Conservation (phyloP, 1,284 basidiomycete genomes). For the Moesziomyces parantarcticus region DNA sequence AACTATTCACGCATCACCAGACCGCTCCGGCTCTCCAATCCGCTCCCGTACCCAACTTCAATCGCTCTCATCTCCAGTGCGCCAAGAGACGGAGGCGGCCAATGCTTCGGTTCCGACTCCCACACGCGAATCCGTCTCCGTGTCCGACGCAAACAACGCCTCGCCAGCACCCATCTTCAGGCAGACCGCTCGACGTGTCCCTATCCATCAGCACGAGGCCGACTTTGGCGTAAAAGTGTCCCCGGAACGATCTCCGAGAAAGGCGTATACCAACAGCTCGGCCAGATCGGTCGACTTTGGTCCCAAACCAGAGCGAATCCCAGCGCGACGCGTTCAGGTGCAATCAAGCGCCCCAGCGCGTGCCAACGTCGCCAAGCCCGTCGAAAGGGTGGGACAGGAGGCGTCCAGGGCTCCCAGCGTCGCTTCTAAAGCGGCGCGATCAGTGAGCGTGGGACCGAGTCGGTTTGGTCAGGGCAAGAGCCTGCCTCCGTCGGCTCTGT, state of each 20-base stretch:
- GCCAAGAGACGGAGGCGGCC: not conserved
- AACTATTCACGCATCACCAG: not conserved
- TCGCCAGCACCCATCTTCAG: conserved; percentile 41
- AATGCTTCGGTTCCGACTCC: conserved; percentile 12
- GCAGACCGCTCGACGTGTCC: conserved; percentile 44
- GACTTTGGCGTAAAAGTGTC: conserved; percentile 49
- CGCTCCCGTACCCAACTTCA: not conserved
- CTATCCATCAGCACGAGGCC: conserved; percentile 45
- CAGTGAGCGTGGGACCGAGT: conserved; percentile 14
- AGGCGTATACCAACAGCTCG: conserved; percentile 33
- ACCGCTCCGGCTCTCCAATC: not conserved
- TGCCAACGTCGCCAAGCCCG: conserved; percentile 5
- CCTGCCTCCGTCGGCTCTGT: conserved; percentile 21
- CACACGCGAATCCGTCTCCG: not conserved
- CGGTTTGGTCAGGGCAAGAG: conserved; percentile 17
- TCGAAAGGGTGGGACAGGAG: not conserved
- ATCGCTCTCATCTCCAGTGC: conserved; percentile 3
- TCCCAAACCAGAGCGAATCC: conserved; percentile 27
- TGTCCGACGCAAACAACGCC: conserved; percentile 8
- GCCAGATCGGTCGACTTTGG: conserved; percentile 26
- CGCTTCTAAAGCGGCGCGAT: conserved; percentile 27
- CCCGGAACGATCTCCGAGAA: conserved; percentile 36
- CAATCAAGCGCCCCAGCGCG: conserved; percentile 12
- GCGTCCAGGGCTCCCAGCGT: conserved; percentile 21
- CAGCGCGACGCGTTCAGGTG: conserved; percentile 34